phyloP scores from a whole-genome alignment of 2,329 filamentous ascomycete species.

The Ophiostoma sp. region DNA sequence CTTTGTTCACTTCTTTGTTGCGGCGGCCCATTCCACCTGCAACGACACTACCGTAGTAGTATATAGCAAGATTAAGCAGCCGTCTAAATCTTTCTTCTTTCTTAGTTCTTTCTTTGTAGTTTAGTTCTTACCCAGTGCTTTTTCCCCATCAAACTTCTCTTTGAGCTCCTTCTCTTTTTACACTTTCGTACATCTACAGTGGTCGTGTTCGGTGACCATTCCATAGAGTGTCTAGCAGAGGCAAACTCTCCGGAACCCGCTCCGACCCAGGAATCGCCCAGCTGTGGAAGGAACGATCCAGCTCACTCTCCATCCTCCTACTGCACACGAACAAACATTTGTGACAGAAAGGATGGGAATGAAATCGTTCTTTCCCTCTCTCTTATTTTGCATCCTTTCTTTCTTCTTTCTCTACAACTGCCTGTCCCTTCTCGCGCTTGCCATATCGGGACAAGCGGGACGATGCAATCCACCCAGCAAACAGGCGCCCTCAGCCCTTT shows the following conservation, averaged over 20 bases:
- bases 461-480: neutral
- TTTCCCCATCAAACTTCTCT: neutral
- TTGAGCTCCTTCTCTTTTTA: neutral
- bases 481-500: neutral
- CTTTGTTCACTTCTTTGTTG: neutral
- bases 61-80: neutral
- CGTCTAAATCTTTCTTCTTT: neutral
- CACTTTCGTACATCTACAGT: neutral
- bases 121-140: neutral
- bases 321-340: neutral
- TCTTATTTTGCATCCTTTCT: neutral
- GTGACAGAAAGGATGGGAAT: neutral
- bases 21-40: neutral
- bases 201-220: neutral
- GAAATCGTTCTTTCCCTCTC: neutral
- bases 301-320: neutral
- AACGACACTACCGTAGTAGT: too few relatives aligned
- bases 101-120: neutral
- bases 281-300: neutral
- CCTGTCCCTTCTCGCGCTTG: conserved; percentile 11
- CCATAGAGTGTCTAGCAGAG: neutral
- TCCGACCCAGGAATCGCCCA: neutral
- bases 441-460: conserved; percentile 12
- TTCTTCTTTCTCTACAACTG: neutral
- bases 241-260: conserved; percentile 6